Percentiles rank a stretch among this genome's conserved stretches.
Evolutionary conservation across 2,329 filamentous ascomycete species (phyloP).

Genomic region (Venturia carpophila): DNA sequence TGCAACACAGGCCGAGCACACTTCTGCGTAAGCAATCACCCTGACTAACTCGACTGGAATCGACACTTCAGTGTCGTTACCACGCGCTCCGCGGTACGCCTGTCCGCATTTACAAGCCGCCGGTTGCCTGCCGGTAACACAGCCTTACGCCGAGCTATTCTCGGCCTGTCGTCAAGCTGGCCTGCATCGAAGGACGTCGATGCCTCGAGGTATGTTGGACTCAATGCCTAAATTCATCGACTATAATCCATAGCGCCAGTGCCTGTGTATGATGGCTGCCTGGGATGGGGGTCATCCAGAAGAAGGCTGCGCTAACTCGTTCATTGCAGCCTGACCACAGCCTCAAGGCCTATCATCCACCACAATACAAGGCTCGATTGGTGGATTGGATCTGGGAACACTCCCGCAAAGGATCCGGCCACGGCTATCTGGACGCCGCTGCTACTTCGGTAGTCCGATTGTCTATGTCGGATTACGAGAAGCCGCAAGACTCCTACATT

Average conservation of each 20-base stretch:
- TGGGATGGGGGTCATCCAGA: conserved; percentile 7
- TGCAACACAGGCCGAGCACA: conserved; percentile 6
- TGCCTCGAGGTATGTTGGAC: conserved; percentile 6
- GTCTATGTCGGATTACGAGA: conserved; percentile 76
- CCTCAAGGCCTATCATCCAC: conserved; percentile 8
- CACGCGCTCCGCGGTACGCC: conserved; percentile 4
- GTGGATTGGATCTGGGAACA: conserved; percentile 4
- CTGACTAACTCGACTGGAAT: neutral
- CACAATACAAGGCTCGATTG: conserved; percentile 1
- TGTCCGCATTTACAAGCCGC: neutral
- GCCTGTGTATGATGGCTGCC: neutral
- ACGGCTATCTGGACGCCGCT: neutral
- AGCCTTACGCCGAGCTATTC: conserved; percentile 9
- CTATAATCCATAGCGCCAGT: neutral
- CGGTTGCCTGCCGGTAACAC: conserved; percentile 6
- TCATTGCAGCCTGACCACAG: conserved; percentile 14
- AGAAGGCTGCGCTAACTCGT: conserved; percentile 10
- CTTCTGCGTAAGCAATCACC: conserved; percentile 2
- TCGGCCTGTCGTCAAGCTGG: conserved; percentile 11
- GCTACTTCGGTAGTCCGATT: neutral
- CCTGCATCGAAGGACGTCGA: conserved; percentile 9
- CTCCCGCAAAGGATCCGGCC: conserved; percentile 10
- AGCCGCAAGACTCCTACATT: conserved; percentile 66
- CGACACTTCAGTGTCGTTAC: neutral
- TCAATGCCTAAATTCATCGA: neutral